These are phyloP conservation scores for Apophysomyces elegans DNA, from an alignment of 371 early-diverging fungal genomes.

Conservation along the genomic window DNA sequence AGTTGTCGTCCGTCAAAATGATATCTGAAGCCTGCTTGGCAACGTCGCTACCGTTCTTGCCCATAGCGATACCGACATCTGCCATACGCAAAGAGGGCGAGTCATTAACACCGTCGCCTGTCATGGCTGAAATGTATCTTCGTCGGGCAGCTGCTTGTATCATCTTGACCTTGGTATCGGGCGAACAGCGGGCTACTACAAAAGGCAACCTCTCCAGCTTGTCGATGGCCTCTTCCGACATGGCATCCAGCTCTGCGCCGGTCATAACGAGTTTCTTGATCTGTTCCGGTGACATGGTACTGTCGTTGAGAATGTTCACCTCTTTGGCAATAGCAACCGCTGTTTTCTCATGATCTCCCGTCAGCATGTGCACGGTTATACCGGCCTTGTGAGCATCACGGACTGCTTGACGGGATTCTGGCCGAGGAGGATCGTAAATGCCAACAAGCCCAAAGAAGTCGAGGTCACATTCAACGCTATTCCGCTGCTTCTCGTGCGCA, in stretches of 20 bases:
- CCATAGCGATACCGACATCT: slow-evolving; percentile 93
- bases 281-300: slow-evolving; percentile 36
- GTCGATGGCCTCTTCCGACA: slow-evolving; percentile 82
- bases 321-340: slow-evolving; percentile 91
- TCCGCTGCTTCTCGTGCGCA: slow-evolving; percentile 44
- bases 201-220: slow-evolving; percentile 77
- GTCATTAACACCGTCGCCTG: slow-evolving; percentile 95
- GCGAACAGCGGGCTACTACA: slow-evolving; percentile 93
- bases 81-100: slow-evolving; percentile 90
- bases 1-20: slow-evolving; percentile 86
- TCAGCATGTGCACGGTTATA: slow-evolving; percentile 92
- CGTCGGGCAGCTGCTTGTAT: slow-evolving; percentile 89
- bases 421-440: slow-evolving; percentile 90
- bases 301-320: slow-evolving; percentile 78
- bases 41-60: slow-evolving; percentile 89
- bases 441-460: slow-evolving; percentile 88
- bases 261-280: slow-evolving; percentile 76
- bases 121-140: slow-evolving; percentile 74
- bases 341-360: slow-evolving; percentile 91
- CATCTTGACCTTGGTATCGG: slow-evolving; percentile 97
- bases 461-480: slow-evolving; percentile 68
- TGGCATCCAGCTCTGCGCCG: slow-evolving; percentile 79
- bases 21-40: slow-evolving; percentile 93
- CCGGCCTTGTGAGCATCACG: slow-evolving; percentile 87
- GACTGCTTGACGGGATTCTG: slow-evolving; percentile 76